Base-by-base conservation (phyloP, 371 early-diverging fungal species). In the Apophysomyces variabilis region DNA sequence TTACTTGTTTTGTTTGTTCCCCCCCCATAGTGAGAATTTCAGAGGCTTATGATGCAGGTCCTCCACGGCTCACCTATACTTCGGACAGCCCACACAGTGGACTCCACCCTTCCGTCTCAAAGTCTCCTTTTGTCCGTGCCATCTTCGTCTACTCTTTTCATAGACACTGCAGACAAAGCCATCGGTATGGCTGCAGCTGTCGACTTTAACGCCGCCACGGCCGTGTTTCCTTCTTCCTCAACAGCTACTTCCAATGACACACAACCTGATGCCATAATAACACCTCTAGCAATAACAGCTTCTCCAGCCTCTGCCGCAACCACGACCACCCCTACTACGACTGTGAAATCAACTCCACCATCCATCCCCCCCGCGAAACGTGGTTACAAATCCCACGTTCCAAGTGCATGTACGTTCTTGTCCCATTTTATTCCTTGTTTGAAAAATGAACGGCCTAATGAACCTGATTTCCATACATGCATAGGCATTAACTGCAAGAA, bases 401-500 rank as follows among this genome's bases (percentile, higher is more conserved):
- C 65, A 3, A 69, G 69, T 58, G 69, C 69, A 16, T 69, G 69
- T 69, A 65, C 58, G 69, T 43, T 26, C 5, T 16, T 50, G 21
- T 7, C 16, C 18, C 1, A n/a, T 0, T 45, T n/a, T 45, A 45
- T 6, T 7, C 16, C 46, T 13, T 18, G 6, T 7, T 45, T 45
- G 4, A n/a, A 45, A 45, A 45, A n/a, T 13, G 43, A n/a, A n/a
- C 16, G 9, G 16, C 16, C 46, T 45, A 45, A 26, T 26, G 32
- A 26, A 26, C 41, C 41, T 13, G 13, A 8, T 13, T 41, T 41
- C 18, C 11, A 16, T 32, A 38, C 60, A 26, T 26, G 3, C 39
- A 12, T 63, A 80, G 71, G 79, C 73, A 75, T 64, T 7, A 78
- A 83, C 45, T 83, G 83, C 60, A 80, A 79, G 64, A 73, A 63